A percentile compares a stretch with the other conserved stretches of the same genome.
phyloP scores from a whole-genome alignment of 2,329 filamentous ascomycete genomes.

The Aspergillus chevalieri region DNA sequence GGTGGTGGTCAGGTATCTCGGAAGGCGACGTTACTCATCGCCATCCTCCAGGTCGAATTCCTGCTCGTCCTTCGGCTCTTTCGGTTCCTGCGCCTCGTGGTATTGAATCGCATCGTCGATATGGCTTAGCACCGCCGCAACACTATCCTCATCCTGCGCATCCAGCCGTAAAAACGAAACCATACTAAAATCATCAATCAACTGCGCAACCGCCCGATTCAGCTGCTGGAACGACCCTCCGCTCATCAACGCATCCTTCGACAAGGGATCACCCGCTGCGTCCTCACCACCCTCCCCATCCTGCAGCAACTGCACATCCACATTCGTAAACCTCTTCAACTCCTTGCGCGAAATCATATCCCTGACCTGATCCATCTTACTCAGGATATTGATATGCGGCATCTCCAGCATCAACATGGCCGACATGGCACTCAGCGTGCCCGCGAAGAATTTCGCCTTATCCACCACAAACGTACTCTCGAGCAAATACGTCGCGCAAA shows the following conservation, averaged over 20 bases:
- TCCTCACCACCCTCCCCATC: conserved; percentile 52
- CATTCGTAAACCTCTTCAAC: conserved; percentile 81
- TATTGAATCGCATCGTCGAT: conserved; percentile 93
- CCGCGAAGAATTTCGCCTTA: conserved; percentile 93
- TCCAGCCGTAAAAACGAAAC: conserved; percentile 90
- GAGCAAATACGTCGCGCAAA: conserved; percentile 90
- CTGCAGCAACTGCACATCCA: conserved; percentile 74
- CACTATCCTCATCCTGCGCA: conserved; percentile 84
- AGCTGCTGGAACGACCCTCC: conserved; percentile 75
- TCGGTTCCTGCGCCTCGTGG: conserved; percentile 87
- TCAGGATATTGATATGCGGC: conserved; percentile 91
- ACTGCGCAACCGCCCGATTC: conserved; percentile 78
- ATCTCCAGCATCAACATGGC: conserved; percentile 99
- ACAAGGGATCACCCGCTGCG: conserved; percentile 55
- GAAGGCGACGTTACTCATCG: conserved; percentile 31
- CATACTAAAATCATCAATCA: conserved; percentile 98
- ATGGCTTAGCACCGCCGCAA: conserved; percentile 76
- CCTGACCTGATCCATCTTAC: conserved; percentile 96
- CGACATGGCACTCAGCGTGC: conserved; percentile 92
- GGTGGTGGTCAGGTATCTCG: neutral
- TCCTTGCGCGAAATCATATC: conserved; percentile 82
- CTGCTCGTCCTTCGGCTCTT: conserved; percentile 65
- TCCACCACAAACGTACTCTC: conserved; percentile 95
- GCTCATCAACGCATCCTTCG: conserved; percentile 66
- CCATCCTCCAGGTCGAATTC: conserved; percentile 47